Conservation (phyloP, 1,139 yeast genomes). For the Yarrowia galli region DNA sequence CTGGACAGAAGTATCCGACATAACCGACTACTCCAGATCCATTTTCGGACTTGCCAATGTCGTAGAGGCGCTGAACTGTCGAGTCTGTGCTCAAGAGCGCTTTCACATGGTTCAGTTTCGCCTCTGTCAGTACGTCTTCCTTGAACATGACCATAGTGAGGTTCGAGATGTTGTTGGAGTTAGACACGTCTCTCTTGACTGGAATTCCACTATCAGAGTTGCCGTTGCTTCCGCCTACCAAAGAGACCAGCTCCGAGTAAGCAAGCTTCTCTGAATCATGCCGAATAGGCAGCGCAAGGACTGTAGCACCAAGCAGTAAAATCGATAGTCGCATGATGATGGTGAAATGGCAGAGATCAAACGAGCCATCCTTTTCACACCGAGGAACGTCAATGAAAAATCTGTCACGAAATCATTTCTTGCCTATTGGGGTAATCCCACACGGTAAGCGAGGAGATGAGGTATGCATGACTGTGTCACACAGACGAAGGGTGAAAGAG, state of each 20-base stretch:
- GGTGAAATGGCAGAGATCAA: neutral
- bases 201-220: neutral
- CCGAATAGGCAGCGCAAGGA: neutral
- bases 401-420: neutral
- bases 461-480: neutral
- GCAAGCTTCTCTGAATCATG: neutral
- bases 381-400: neutral
- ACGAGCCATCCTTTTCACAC: neutral
- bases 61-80: neutral
- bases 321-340: neutral
- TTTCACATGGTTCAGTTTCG: slow-evolving; percentile 15
- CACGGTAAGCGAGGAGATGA: neutral
- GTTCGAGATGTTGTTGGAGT: neutral
- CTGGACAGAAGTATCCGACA: neutral
- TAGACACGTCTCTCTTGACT: neutral
- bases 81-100: neutral
- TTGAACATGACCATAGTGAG: slow-evolving; percentile 26
- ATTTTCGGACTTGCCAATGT: neutral
- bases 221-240: neutral
- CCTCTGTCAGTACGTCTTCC: neutral
- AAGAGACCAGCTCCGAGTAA: neutral
- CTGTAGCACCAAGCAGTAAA: neutral
- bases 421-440: slow-evolving; percentile 3
- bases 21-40: slow-evolving; percentile 17
- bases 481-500: neutral